Conservation (phyloP, 805 yeast species). For the Naumovozyma castellii region DNA sequence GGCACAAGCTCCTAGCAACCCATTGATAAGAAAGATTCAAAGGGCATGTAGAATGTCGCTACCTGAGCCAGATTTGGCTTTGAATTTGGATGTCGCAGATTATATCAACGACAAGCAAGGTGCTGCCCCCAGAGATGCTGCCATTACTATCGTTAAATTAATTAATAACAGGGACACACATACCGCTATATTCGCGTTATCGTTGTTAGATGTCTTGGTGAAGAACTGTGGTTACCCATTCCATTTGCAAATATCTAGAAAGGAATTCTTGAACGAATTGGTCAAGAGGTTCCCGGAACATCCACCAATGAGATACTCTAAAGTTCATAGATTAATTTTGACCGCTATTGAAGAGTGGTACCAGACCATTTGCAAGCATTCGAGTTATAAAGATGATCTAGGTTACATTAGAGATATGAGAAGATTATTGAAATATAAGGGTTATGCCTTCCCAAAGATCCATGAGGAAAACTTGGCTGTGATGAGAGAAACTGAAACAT, state of each 20-base stretch:
- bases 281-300: slow-evolving; percentile 90
- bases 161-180: slow-evolving; percentile 78
- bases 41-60: slow-evolving; percentile 83
- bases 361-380: slow-evolving; percentile 83
- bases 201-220: slow-evolving; percentile 78
- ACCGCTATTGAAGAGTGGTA: slow-evolving; percentile 96
- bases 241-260: slow-evolving; percentile 88
- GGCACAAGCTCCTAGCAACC: slow-evolving; percentile 23
- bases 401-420: slow-evolving; percentile 95
- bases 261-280: slow-evolving; percentile 87
- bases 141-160: slow-evolving; percentile 70
- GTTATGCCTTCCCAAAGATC: slow-evolving; percentile 87
- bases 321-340: slow-evolving; percentile 74
- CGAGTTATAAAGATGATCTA: slow-evolving; percentile 83
- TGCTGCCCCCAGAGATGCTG: slow-evolving; percentile 83
- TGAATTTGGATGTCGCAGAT: slow-evolving; percentile 90
- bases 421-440: slow-evolving; percentile 77
- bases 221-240: slow-evolving; percentile 97
- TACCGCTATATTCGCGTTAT: slow-evolving; percentile 73
- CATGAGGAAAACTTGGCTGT: slow-evolving; percentile 89
- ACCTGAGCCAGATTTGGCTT: slow-evolving; percentile 75
- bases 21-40: slow-evolving; percentile 38
- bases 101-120: slow-evolving; percentile 89
- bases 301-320: slow-evolving; percentile 77
- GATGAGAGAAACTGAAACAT: slow-evolving; percentile 75